Conservation (phyloP, 352 stramenopile species). For the Globisporangium apiculatum region DNA sequence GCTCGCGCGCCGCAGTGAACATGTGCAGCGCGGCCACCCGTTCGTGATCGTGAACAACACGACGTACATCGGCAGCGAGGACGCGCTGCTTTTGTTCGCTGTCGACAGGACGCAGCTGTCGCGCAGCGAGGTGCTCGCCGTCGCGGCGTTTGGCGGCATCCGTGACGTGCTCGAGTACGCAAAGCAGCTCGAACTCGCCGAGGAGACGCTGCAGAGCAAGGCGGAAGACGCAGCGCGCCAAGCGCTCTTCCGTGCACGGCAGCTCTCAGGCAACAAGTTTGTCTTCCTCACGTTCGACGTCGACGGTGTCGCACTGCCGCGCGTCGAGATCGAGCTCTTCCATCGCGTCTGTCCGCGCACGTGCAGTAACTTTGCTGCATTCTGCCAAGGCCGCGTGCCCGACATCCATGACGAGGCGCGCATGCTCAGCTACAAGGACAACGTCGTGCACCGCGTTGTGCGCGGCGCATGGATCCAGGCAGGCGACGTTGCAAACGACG, state of each 20-base stretch:
- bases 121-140: slow-evolving; percentile 39
- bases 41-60: slow-evolving; percentile 47
- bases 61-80: slow-evolving; percentile 46
- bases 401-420: slow-evolving; percentile 29
- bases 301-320: slow-evolving; percentile 45
- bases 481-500: slow-evolving; percentile 43
- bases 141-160: slow-evolving; percentile 38
- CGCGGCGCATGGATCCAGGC: slow-evolving; percentile 66
- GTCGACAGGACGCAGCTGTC: slow-evolving; percentile 50
- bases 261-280: slow-evolving; percentile 45
- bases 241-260: slow-evolving; percentile 31
- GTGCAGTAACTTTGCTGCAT: slow-evolving; percentile 68
- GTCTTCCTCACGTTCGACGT: slow-evolving; percentile 58
- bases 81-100: slow-evolving; percentile 42
- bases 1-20: slow-evolving; percentile 14
- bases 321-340: slow-evolving; percentile 69
- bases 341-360: slow-evolving; percentile 51
- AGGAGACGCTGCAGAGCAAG: slow-evolving; percentile 40
- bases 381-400: slow-evolving; percentile 49
- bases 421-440: slow-evolving; percentile 45
- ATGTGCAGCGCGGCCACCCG: slow-evolving; percentile 26
- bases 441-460: slow-evolving; percentile 58
- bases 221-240: slow-evolving; percentile 37
- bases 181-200: slow-evolving; percentile 28
- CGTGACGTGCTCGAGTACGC: slow-evolving; percentile 10